Evolutionary conservation across 257 asterid genomes (phyloP).

Genomic region (Nemophila menziesii): DNA sequence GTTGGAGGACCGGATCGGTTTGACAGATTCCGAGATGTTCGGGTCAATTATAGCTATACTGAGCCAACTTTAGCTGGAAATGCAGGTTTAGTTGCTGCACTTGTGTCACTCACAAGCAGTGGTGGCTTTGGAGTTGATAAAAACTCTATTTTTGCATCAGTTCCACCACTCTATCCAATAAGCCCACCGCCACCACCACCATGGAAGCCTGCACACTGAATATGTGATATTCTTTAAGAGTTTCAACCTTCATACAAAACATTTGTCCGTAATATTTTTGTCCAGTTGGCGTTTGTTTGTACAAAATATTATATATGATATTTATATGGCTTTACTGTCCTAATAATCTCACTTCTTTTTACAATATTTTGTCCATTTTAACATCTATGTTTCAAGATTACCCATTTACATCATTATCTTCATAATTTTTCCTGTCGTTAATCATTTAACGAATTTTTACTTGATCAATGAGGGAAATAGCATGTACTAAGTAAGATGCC

Average conservation of each 20-base stretch:
- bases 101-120: constrained; percentile 54
- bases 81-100: constrained; percentile 84
- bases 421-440: too few relatives aligned
- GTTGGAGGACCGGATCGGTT: constrained; percentile 82
- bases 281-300: too few relatives aligned
- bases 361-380: too few relatives aligned
- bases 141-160: constrained; percentile 54
- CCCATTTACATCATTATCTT: too few relatives aligned
- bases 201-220: constrained; percentile 41
- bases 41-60: constrained; percentile 52
- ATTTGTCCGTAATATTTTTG: too few relatives aligned
- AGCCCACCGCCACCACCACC: constrained; percentile 86
- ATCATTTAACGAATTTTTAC: too few relatives aligned
- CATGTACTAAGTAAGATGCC: too few relatives aligned
- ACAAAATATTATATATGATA: not conserved
- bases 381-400: too few relatives aligned
- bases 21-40: constrained; percentile 53
- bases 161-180: constrained; percentile 54
- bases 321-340: not conserved
- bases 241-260: not conserved
- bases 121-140: constrained; percentile 48
- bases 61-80: constrained; percentile 88
- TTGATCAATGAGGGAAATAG: too few relatives aligned
- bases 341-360: too few relatives aligned
- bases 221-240: not conserved